phyloP scores from a whole-genome alignment of 176 grass and related monocot genomes.

The Phyllostachys edulis region DNA sequence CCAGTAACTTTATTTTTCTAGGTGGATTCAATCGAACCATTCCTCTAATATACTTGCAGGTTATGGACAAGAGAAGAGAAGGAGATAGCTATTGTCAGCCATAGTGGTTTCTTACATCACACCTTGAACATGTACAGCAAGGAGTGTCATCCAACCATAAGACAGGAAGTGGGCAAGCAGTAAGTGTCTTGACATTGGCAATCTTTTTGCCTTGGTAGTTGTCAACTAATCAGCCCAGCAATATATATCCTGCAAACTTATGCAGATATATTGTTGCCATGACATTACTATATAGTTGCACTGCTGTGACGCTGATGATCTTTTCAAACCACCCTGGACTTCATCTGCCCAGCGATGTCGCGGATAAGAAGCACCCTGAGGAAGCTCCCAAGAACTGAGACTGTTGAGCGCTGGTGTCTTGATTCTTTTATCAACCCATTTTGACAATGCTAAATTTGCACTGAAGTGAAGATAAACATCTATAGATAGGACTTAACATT shows the following conservation, averaged over 20 bases:
- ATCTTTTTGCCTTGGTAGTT: not conserved
- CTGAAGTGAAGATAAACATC: not conserved
- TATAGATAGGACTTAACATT: too few species aligned
- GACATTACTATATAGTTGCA: too few species aligned
- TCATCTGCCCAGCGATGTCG: conserved; percentile 56
- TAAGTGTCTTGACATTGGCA: conserved; percentile 30
- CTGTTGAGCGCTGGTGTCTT: not conserved
- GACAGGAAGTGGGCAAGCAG: conserved; percentile 60
- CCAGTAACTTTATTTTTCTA: not conserved
- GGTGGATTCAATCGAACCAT: not conserved
- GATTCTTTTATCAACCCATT: not conserved
- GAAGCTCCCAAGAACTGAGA: conserved; percentile 23
- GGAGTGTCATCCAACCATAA: conserved; percentile 66
- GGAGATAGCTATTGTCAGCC: too few species aligned
- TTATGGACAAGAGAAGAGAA: conserved; percentile 88
- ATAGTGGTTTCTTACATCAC: conserved; percentile 72
- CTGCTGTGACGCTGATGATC: not conserved
- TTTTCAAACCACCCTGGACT: conserved; percentile 25
- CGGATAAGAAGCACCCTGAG: conserved; percentile 24
- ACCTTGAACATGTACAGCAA: conserved; percentile 63
- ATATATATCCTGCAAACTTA: too few species aligned
- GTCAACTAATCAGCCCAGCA: not conserved
- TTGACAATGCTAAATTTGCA: not conserved
- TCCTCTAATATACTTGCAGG: conserved; percentile 50
- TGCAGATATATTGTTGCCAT: too few species aligned